Evolutionary conservation across 1,284 basidiomycete species (phyloP), one percentile per base, ranked within the genome.

Genomic region (Rhodotorula glutinis): DNA sequence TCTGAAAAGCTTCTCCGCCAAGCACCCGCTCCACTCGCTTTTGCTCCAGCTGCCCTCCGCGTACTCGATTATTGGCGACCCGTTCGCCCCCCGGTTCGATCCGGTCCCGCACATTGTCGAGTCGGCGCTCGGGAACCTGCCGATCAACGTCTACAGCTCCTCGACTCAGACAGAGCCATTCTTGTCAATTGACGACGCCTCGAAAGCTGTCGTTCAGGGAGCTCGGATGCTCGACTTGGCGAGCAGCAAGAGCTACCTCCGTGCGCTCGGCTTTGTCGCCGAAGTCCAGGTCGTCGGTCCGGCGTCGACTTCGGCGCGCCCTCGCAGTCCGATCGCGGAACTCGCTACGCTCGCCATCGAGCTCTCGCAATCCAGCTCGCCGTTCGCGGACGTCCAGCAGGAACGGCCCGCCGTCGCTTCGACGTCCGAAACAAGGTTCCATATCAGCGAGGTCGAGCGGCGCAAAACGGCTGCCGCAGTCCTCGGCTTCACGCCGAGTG

Each of bases 211-310:
- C 60, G 61, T 75, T 14, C 73, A 74, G 25, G 65, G 71, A n/a
- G 74, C 73, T 2, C 66, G 72, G 41, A 69, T 75, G 71, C 71
- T 75, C 55, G 73, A 74, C 44, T 54, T 72, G 29, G 67, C 71
- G 4, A 63, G 51, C 33, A 61, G 53, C 44, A 72, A 72, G 29
- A 57, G 62, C 7, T 75, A 74, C 65, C 65, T 74, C 13, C 67
- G 64, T 14, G 49, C 60, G 2, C 55, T 75, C 30, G 73, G 67
- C 13, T 70, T 75, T 60, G 71, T 74, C 4, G 60, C 69, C 27
- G 74, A 75, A 43, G 55, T 75, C 40, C 63, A 71, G 16, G 60
- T 75, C 21, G 67, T 70, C 46, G 71, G 71, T 3, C 71, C 74
- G 4, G 57, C 59, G n/a, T 54, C 57, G 4, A 3, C 54, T 2